A percentile compares a stretch with the other conserved stretches of the same genome.
These are phyloP conservation scores for Ormosia emarginata DNA, from an alignment of 306 rosid genomes.

Conservation along the genomic window DNA sequence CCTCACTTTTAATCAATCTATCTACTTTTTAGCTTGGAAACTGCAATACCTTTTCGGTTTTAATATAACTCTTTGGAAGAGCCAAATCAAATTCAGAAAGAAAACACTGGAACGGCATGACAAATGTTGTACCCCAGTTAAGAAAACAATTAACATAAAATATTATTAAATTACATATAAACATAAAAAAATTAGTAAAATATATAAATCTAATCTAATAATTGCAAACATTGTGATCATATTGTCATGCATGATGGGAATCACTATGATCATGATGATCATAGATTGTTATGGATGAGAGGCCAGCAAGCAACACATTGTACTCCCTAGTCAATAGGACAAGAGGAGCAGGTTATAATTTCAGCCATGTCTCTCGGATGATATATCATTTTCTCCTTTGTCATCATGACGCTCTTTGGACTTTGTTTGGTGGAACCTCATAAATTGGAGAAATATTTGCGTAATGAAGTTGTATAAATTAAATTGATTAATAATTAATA, in stretches of 20 bases:
- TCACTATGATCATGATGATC: not conserved
- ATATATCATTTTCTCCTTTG: constrained; percentile 27
- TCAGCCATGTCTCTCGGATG: constrained; percentile 29
- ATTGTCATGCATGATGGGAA: not conserved
- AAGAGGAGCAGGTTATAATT: constrained; percentile 24
- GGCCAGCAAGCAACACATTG: not conserved
- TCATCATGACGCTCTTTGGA: constrained; percentile 17
- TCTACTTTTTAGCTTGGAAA: constrained; percentile 25
- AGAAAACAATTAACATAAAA: not conserved
- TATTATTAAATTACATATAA: no score
- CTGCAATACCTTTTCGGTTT: constrained; percentile 15
- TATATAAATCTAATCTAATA: not conserved
- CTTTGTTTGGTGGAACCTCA: constrained; percentile 31
- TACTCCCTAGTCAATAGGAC: constrained; percentile 15
- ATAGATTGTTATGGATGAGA: not conserved
- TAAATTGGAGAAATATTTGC: not conserved
- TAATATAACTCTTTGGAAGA: constrained; percentile 14
- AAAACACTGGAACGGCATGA: constrained; percentile 11
- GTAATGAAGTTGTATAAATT: no score
- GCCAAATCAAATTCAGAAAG: not conserved
- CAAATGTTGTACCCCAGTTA: not conserved
- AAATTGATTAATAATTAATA: no score
- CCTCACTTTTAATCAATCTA: not conserved
- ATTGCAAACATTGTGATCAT: not conserved
- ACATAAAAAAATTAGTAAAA: not conserved